Evolutionary conservation across 805 yeast genomes (phyloP).

Genomic region (Candida berthetii): DNA sequence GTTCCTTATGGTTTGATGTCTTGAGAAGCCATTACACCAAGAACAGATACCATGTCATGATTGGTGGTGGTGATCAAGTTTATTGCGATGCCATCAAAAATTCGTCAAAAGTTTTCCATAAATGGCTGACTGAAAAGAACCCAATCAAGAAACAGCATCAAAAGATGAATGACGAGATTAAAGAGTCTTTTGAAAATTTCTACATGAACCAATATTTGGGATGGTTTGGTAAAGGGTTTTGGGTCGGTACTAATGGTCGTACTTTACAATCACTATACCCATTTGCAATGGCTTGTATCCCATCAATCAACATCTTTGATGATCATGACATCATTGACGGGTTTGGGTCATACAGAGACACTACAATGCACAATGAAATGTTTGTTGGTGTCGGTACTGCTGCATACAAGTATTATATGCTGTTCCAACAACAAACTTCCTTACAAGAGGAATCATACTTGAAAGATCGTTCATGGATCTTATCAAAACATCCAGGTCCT

Average conservation of each 20-base stretch:
- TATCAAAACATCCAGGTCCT: conserved; percentile 54
- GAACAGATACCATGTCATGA: conserved; percentile 81
- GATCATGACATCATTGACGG: conserved; percentile 98
- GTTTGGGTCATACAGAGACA: conserved; percentile 79
- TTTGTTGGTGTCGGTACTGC: conserved; percentile 67
- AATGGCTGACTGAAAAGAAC: conserved; percentile 58
- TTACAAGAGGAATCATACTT: conserved; percentile 33
- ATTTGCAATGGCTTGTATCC: conserved; percentile 73
- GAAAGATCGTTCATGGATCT: conserved; percentile 53
- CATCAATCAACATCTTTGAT: conserved; percentile 81
- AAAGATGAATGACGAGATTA: conserved; percentile 39
- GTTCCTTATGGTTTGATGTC: conserved; percentile 85
- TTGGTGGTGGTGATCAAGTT: conserved; percentile 97
- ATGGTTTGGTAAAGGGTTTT: conserved; percentile 90
- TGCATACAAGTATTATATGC: conserved; percentile 82
- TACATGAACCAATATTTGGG: conserved; percentile 69
- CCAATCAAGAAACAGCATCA: conserved; percentile 39
- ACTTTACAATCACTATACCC: conserved; percentile 69
- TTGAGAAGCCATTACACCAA: conserved; percentile 52
- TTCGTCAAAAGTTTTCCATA: conserved; percentile 41
- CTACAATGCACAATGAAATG: conserved; percentile 66
- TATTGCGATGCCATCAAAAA: conserved; percentile 79
- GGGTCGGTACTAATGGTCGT: conserved; percentile 63
- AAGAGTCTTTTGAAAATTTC: conserved; percentile 50
- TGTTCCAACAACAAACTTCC: conserved; percentile 82